Percentiles rank a stretch among this genome's conserved stretches.
Conservation (phyloP, 805 yeast genomes). For the Cyberlindnera amylophila region DNA sequence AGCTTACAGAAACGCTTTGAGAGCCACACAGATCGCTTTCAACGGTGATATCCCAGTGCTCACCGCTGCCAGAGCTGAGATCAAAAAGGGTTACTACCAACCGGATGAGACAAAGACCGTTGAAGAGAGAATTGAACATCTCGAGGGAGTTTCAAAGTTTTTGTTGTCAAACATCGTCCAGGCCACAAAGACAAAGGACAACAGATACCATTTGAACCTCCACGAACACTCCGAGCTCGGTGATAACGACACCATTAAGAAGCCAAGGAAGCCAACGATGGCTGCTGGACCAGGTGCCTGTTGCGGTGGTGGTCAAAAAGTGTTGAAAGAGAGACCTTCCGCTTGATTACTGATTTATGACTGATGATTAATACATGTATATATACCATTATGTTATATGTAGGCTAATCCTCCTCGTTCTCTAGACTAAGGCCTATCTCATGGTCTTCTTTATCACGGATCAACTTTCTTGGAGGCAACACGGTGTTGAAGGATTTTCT, state of each 20-base stretch:
- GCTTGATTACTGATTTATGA: background rate
- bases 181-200: conserved; percentile 48
- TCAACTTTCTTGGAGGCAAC: conserved; percentile 70
- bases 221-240: conserved; percentile 86
- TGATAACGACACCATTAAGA: conserved; percentile 77
- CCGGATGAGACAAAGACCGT: conserved; percentile 47
- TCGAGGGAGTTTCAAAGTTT: conserved; percentile 70
- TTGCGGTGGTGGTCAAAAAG: conserved; percentile 20
- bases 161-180: conserved; percentile 81
- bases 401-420: background rate
- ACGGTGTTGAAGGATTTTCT: conserved; percentile 80
- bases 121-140: conserved; percentile 47
- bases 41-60: conserved; percentile 41
- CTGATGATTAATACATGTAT: background rate
- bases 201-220: conserved; percentile 56
- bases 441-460: conserved; percentile 11
- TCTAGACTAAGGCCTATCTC: background rate
- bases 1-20: conserved; percentile 63
- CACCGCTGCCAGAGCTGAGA: conserved; percentile 55
- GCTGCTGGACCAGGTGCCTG: conserved; percentile 56
- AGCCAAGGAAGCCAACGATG: conserved; percentile 46
- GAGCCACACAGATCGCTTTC: conserved; percentile 65
- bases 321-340: conserved; percentile 15
- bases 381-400: background rate
- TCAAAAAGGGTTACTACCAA: conserved; percentile 49